Percentiles rank a stretch among this genome's conserved stretches.
These are phyloP conservation scores for Domatiomyces catenatus DNA, from an alignment of 2,329 filamentous ascomycete genomes.

Conservation along the genomic window DNA sequence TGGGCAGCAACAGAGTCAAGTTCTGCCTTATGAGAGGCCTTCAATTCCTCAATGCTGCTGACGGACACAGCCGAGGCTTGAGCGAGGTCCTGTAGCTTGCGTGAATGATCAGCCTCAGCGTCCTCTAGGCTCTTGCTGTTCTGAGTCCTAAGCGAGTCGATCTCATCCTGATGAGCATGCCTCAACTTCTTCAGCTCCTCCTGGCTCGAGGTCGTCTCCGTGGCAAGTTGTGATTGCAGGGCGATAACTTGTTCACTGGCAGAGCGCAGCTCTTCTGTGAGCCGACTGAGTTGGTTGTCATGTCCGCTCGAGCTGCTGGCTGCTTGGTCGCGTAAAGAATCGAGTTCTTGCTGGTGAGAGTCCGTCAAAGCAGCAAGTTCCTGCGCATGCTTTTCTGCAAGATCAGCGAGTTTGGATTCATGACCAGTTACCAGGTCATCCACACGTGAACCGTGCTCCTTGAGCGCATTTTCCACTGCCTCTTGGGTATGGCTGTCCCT, in stretches of 20 bases:
- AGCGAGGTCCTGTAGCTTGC: neutral
- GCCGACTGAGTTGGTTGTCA: conserved; percentile 10
- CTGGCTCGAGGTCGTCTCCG: neutral
- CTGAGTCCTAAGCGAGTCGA: neutral
- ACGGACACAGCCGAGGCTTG: neutral
- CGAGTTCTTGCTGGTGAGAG: neutral
- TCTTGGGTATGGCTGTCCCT: neutral
- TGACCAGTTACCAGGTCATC: conserved; percentile 21
- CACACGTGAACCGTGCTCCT: conserved; percentile 8
- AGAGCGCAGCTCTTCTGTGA: conserved; percentile 1
- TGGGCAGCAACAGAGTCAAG: conserved; percentile 5
- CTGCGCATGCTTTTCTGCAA: conserved; percentile 7
- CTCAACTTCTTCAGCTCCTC: neutral
- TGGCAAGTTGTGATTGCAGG: neutral
- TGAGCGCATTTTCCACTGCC: neutral
- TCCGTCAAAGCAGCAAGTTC: conserved; percentile 4
- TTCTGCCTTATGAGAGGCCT: conserved; percentile 5
- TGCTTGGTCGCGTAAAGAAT: conserved; percentile 2
- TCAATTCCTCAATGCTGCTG: neutral
- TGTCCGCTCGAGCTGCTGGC: conserved; percentile 23
- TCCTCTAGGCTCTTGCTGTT: neutral
- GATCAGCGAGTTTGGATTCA: conserved; percentile 11
- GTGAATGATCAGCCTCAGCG: neutral
- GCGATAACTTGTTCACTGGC: neutral
- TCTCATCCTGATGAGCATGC: neutral